Evolutionary conservation across 1,139 yeast species (phyloP).

Genomic region (Hemisphaericaspora lyxosophila): DNA sequence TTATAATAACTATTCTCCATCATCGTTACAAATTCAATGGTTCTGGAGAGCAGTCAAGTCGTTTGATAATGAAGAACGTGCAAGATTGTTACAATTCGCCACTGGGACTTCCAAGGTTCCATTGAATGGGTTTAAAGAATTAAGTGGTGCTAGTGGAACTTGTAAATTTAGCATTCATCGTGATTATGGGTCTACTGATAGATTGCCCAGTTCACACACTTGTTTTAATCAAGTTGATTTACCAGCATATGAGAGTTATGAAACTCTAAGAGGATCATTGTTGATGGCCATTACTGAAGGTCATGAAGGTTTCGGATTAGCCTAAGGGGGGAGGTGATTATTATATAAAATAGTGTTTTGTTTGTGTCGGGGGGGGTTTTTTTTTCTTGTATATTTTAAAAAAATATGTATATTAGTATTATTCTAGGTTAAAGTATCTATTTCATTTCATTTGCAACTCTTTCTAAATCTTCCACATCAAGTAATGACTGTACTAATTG

Average conservation of each 20-base stretch:
- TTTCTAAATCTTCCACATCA: conserved; percentile 33
- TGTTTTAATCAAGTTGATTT: conserved; percentile 94
- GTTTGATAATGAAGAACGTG: conserved; percentile 91
- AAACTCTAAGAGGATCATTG: conserved; percentile 76
- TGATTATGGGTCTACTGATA: conserved; percentile 80
- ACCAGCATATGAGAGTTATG: conserved; percentile 91
- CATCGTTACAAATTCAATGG: conserved; percentile 90
- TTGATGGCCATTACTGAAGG: conserved; percentile 91
- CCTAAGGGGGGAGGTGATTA: conserved; percentile 23
- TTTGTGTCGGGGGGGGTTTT: not conserved
- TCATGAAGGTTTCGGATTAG: conserved; percentile 93
- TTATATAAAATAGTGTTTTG: not conserved
- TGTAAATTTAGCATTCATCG: conserved; percentile 88
- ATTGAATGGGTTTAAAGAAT: conserved; percentile 84
- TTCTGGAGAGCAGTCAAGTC: conserved; percentile 98
- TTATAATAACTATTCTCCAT: conserved; percentile 80
- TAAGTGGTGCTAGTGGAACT: conserved; percentile 85
- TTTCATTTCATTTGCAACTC: conserved; percentile 9
- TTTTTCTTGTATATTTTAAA: not conserved
- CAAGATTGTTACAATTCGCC: conserved; percentile 89
- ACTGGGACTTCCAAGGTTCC: conserved; percentile 99
- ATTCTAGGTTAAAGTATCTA: not conserved
- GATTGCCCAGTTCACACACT: conserved; percentile 94
- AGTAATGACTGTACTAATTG: conserved; percentile 30
- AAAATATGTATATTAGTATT: conserved; percentile 4